A percentile compares a stretch with the other conserved stretches of the same genome.
Conservation (phyloP, 345 rosid genomes). For the Eucalyptus curtisii region DNA sequence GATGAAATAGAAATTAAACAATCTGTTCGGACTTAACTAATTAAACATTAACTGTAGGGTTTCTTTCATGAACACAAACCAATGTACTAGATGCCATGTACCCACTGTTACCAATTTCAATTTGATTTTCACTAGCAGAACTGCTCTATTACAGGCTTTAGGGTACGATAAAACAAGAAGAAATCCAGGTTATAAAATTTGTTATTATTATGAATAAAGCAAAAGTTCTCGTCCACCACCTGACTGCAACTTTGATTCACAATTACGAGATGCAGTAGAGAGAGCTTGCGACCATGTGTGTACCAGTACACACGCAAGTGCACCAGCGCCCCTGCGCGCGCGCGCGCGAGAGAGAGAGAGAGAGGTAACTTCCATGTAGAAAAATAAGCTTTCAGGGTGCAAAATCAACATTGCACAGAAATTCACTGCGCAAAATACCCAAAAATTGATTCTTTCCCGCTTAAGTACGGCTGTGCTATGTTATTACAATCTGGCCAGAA, state of each 20-base stretch:
- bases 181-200: neutral
- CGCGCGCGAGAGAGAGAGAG: neutral
- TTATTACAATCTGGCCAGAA: neutral
- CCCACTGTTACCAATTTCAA: neutral
- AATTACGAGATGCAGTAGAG: neutral
- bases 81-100: neutral
- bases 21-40: neutral
- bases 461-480: neutral
- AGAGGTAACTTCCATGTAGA: neutral
- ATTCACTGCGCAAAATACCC: neutral
- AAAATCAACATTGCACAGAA: neutral
- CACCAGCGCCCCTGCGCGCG: neutral
- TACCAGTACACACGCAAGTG: neutral
- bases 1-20: neutral
- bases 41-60: neutral
- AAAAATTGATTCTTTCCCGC: neutral
- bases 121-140: neutral
- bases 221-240: neutral
- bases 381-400: neutral
- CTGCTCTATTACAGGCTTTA: neutral
- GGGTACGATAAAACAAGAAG: neutral
- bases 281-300: neutral
- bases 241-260: neutral
- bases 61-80: neutral
- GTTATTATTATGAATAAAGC: neutral